Evolutionary conservation across 148 eudicot genomes (phyloP), one percentile per base, ranked within the genome.

Genomic region (Pouteria glomerata): DNA sequence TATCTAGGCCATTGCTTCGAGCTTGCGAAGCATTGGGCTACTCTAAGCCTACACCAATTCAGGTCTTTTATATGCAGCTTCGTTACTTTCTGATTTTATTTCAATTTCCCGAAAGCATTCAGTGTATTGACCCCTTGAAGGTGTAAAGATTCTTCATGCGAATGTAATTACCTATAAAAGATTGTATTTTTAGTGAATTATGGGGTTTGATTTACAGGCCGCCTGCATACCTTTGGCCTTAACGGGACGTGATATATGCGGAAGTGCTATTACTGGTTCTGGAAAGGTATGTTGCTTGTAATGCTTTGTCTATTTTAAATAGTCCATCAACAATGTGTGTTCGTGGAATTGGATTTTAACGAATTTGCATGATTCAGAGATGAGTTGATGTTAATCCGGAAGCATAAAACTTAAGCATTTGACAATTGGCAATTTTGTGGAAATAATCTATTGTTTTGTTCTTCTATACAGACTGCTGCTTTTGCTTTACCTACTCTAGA

Each of bases 211-310:
- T 37, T 64, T 85, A 58, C 79, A 94, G 98, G 96, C 98, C 44
- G 97, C 97, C 37, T 94, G 98, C 75, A 73, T 94, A 82, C 98
- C 98, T 2, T 57, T 89, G 66, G 98, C 98, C 0, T 73, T 94
- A 79, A 75, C 86, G 0, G 98, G 97, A 35, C 98, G 96, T 21
- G 98, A 94, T 72, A 94, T 94, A 63, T 94, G 98, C 63, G 97
- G 92, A 39, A 94, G 98, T 81, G 98, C 98, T 31, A 79, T 91
- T 60, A 94, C 98, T 47, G 98, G 98, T 76, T 91, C 98, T 53
- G 98, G 98, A 53, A 94, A 94, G 98, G 98, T 91, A 84, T 47
- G 41, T 73, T 72, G 45, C 53, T 45, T 0, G 0, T 19, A n/a
- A 41, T 23, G 51, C n/a, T 3, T 42, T 41, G 7, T 53, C n/a